These are phyloP conservation scores for Coccomyxa sp. DNA, from an alignment of 139 green algal genomes.

Conservation along the genomic window DNA sequence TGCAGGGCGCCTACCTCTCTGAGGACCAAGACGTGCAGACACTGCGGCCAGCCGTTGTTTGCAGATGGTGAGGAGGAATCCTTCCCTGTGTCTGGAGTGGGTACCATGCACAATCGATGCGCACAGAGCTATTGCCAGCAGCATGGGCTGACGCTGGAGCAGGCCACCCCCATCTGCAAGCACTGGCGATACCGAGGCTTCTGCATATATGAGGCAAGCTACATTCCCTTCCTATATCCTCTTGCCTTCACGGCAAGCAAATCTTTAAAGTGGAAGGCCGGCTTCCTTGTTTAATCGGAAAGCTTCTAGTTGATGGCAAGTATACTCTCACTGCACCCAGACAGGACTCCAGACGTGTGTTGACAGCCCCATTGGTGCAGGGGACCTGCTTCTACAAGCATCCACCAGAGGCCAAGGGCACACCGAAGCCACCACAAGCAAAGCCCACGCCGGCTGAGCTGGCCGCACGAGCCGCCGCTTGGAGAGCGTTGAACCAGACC, in stretches of 20 bases:
- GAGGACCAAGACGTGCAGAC: background rate
- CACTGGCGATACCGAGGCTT: slow-evolving; percentile 31
- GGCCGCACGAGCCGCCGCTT: background rate
- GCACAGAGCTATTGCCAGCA: slow-evolving; percentile 6
- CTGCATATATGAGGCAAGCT: slow-evolving; percentile 9
- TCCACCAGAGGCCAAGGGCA: slow-evolving; percentile 9
- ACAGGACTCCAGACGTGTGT: background rate
- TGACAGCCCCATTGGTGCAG: slow-evolving; percentile 4
- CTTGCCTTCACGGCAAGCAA: background rate
- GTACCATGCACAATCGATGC: slow-evolving; percentile 14
- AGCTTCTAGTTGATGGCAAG: background rate
- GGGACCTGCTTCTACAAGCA: slow-evolving; percentile 27
- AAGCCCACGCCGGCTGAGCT: background rate
- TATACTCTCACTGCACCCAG: background rate
- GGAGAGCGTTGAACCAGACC: background rate
- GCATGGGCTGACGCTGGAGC: background rate
- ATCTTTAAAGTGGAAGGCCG: too few species aligned
- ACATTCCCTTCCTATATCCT: background rate
- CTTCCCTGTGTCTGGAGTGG: background rate
- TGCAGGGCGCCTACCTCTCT: background rate
- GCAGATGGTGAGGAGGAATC: background rate
- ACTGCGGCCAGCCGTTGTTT: background rate
- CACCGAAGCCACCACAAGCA: background rate
- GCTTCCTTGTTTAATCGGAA: too few species aligned
- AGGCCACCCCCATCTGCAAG: slow-evolving; percentile 26